Base-by-base conservation (phyloP, 352 stramenopile genomes). In the Phytophthora tubulina region DNA sequence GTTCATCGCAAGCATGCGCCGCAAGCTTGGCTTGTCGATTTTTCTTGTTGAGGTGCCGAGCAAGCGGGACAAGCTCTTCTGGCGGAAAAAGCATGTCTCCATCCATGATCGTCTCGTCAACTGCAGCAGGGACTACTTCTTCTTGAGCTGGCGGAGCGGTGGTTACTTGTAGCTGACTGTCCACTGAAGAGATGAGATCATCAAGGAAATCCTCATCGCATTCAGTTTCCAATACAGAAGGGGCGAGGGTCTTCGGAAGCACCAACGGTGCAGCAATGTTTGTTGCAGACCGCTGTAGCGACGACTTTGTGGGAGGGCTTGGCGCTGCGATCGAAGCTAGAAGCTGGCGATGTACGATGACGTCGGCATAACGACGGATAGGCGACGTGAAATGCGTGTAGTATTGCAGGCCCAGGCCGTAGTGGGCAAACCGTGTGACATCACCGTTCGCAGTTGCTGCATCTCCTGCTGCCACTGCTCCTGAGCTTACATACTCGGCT, bases 371-470 rank as follows among this genome's bases (percentile, higher is more conserved):
- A 14, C 92, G 88, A 53, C 93, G 89, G 61, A 98, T 98, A 0
- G 92, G 92, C 30, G 92, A 97, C 30, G 93, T 98, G 35, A 98
- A 98, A 70, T 98, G 93, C 33, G 92, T 97, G 70, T 98, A 97
- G 74, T 89, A 91, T 60, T 96, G 82, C 15, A 98, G 66, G 2
- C 91, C 92, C 17, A 97, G 80, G 17, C 91, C 92, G 62, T 97
- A 98, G 72, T 98, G 90, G 6, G 83, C 86, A 63, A 96, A 94
- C 17, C 75, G 80, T 42, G 84, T 91, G 17, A 74, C 61, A 59
- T 91, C 82, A 9, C 75, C 64, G 32, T 89, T 89, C 3, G 59
- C 53, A 8, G 77, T 72, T n/a, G 73, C 72, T 15, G 78, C 70
- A 55, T 90, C 71, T 14, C 78, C 84, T 17, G 86, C 70, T 14